These are phyloP conservation scores for Botrytis elliptica DNA, from an alignment of 2,329 filamentous ascomycete species.

Conservation along the genomic window DNA sequence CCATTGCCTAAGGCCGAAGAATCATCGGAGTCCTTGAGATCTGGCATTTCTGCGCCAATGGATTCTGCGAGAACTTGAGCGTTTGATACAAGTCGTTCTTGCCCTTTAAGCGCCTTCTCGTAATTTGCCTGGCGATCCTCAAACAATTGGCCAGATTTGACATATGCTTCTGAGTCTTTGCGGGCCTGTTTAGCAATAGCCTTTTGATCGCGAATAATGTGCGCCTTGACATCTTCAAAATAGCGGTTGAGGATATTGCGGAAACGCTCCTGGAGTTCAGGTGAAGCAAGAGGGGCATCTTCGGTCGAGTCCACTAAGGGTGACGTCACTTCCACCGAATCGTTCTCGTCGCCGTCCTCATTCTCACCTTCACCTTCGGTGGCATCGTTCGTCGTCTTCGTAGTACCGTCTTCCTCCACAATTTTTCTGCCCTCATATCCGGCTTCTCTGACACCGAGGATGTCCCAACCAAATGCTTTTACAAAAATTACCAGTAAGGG, in stretches of 20 bases:
- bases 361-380: slow-evolving; percentile 50
- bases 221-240: slow-evolving; percentile 87
- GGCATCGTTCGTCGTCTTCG: slow-evolving; percentile 45
- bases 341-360: slow-evolving; percentile 38
- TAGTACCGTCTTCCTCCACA: slow-evolving; percentile 76
- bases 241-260: slow-evolving; percentile 82
- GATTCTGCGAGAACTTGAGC: slow-evolving; percentile 88
- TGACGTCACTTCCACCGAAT: slow-evolving; percentile 48
- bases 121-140: slow-evolving; percentile 96
- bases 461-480: slow-evolving; percentile 94
- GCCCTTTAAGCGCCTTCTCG: slow-evolving; percentile 87
- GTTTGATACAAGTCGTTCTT: slow-evolving; percentile 86
- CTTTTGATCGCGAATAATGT: slow-evolving; percentile 89
- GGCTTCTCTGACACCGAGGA: slow-evolving; percentile 73
- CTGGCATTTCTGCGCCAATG: slow-evolving; percentile 88
- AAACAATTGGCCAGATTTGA: slow-evolving; percentile 97
- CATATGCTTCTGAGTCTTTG: slow-evolving; percentile 95
- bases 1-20: slow-evolving; percentile 64
- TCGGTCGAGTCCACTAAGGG: slow-evolving; percentile 47
- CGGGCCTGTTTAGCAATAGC: slow-evolving; percentile 81
- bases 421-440: slow-evolving; percentile 78
- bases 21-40: slow-evolving; percentile 80
- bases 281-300: slow-evolving; percentile 71
- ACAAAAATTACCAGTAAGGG: slow-evolving; percentile 92
- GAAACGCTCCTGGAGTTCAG: slow-evolving; percentile 82